phyloP scores from a whole-genome alignment of 2,329 filamentous ascomycete species.

The Pseudopyrenochaeta lycopersici region DNA sequence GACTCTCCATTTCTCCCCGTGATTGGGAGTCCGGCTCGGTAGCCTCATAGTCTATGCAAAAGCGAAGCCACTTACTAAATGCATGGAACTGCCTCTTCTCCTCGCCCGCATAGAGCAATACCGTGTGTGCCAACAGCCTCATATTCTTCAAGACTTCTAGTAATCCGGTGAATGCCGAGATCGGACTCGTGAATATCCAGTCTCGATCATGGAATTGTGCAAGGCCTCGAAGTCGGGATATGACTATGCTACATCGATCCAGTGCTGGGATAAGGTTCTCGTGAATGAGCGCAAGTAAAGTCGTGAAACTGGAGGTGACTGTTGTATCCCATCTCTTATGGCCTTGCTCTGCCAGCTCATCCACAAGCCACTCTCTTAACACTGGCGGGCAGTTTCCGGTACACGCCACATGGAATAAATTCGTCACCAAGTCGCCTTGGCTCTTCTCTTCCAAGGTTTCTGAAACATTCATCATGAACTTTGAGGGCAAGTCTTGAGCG shows the following conservation, averaged over 20 bases:
- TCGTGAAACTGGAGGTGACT: conserved; percentile 78
- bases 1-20: conserved; percentile 77
- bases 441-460: conserved; percentile 75
- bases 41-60: conserved; percentile 81
- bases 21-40: conserved; percentile 67
- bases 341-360: conserved; percentile 75
- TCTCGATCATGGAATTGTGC: conserved; percentile 80
- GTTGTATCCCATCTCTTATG: conserved; percentile 96
- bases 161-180: conserved; percentile 51
- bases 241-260: conserved; percentile 81
- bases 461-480: conserved; percentile 80
- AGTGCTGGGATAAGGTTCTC: conserved; percentile 89
- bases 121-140: conserved; percentile 76
- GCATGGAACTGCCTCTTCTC: conserved; percentile 80
- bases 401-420: conserved; percentile 82
- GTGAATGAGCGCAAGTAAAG: conserved; percentile 79
- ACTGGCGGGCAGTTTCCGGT: conserved; percentile 81
- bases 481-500: conserved; percentile 77
- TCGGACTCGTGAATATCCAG: conserved; percentile 62
- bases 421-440: conserved; percentile 74
- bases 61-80: conserved; percentile 85
- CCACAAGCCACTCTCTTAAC: conserved; percentile 87
- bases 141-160: conserved; percentile 78
- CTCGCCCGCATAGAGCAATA: conserved; percentile 74
- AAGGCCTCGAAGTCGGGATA: conserved; percentile 83